Conservation (phyloP, 805 yeast species). For the Candida nitratophila region DNA sequence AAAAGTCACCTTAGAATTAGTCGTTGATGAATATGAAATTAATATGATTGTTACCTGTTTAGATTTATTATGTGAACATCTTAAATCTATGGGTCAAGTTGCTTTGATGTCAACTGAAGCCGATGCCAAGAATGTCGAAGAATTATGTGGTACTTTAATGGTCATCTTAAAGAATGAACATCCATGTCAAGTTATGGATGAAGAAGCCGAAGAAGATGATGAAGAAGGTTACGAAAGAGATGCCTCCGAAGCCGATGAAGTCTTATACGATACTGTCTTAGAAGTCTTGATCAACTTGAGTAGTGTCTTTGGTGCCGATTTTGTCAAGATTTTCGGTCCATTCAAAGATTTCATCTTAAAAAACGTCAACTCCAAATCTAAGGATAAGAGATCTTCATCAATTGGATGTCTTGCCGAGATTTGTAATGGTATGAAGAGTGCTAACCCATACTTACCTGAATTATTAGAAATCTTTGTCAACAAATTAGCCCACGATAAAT, state of each 20-base stretch:
- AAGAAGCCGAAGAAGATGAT: conserved; percentile 59
- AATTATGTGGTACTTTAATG: conserved; percentile 64
- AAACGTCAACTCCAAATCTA: conserved; percentile 54
- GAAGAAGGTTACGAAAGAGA: conserved; percentile 38
- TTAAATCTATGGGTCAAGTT: conserved; percentile 66
- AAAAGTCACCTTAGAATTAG: conserved; percentile 49
- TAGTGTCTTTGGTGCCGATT: conserved; percentile 70
- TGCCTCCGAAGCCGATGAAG: conserved; percentile 54
- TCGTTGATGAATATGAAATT: conserved; percentile 78
- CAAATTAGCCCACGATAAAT: conserved; percentile 65
- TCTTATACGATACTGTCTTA: conserved; percentile 75
- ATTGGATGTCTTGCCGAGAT: conserved; percentile 91
- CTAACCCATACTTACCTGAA: conserved; percentile 62
- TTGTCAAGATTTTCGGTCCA: conserved; percentile 58
- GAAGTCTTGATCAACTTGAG: conserved; percentile 81
- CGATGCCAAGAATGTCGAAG: conserved; percentile 50
- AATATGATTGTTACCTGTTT: conserved; percentile 74
- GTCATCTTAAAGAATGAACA: conserved; percentile 75
- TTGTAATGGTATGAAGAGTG: conserved; percentile 60
- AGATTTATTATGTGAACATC: conserved; percentile 63
- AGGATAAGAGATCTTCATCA: conserved; percentile 72
- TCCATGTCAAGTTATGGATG: conserved; percentile 65
- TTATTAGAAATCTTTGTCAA: conserved; percentile 63
- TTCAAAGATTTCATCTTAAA: conserved; percentile 59
- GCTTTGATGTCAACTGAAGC: conserved; percentile 57